Percentiles rank a stretch among this genome's conserved stretches.
phyloP scores from a whole-genome alignment of 345 rosid species.

The Citrus reticulata region DNA sequence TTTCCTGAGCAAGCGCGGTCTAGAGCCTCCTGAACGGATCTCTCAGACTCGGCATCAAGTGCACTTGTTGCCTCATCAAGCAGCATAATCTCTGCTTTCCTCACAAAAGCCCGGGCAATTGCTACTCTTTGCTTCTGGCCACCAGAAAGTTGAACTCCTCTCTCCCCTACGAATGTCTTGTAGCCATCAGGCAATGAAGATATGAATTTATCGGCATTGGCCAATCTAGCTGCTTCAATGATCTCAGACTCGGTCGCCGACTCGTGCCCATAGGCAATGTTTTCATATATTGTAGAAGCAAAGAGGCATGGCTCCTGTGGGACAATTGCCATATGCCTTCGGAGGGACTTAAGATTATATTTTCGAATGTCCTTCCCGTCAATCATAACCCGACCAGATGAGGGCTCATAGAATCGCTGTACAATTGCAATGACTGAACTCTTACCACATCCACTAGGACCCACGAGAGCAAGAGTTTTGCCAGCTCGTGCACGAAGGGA shows the following conservation, averaged over 20 bases:
- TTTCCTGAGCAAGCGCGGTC: constrained; percentile 91
- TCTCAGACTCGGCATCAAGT: constrained; percentile 87
- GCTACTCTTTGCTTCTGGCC: constrained; percentile 95
- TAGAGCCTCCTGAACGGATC: constrained; percentile 89
- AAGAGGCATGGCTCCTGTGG: constrained; percentile 97
- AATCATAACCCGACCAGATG: constrained; percentile 82
- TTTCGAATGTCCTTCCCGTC: constrained; percentile 95
- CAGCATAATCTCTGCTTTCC: constrained; percentile 86
- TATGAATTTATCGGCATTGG: constrained; percentile 88
- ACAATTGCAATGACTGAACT: constrained; percentile 87
- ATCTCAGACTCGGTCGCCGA: constrained; percentile 85
- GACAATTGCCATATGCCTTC: constrained; percentile 87
- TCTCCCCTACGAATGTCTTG: constrained; percentile 80
- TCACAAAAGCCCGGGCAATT: constrained; percentile 72
- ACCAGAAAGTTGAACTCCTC: constrained; percentile 95
- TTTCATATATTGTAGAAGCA: constrained; percentile 73
- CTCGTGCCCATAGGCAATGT: constrained; percentile 91
- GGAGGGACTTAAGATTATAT: constrained; percentile 84
- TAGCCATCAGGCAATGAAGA: constrained; percentile 80
- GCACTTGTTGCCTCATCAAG: constrained; percentile 98
- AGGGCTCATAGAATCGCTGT: constrained; percentile 82
- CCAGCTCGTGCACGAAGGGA: constrained; percentile 87
- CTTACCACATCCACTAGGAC: constrained; percentile 98
- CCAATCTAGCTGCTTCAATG: constrained; percentile 84
- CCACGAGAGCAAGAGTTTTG: constrained; percentile 91